A percentile compares a stretch with the other conserved stretches of the same genome.
These are phyloP conservation scores for Anaeromyces robustus DNA, from an alignment of 192 early-diverging fungal species.

Conservation along the genomic window DNA sequence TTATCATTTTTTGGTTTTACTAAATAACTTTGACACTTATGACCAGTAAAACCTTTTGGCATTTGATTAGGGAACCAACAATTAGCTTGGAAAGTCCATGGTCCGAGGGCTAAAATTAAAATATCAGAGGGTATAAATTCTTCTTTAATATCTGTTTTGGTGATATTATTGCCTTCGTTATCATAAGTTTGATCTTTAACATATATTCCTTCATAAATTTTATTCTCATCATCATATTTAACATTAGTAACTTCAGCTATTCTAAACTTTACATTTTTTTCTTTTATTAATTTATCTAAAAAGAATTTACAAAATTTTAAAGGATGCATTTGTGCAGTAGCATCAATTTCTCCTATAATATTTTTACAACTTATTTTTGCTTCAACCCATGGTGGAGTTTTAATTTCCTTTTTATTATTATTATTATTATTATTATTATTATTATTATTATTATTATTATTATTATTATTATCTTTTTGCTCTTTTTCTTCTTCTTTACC, in stretches of 20 bases:
- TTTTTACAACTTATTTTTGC: background rate
- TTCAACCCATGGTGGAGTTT: background rate
- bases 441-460: no score
- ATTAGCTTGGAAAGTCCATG: conserved; percentile 15
- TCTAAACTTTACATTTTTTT: background rate
- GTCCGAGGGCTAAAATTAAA: conserved; percentile 23
- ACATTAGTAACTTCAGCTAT: background rate
- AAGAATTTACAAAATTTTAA: background rate
- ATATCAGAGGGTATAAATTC: conserved; percentile 9
- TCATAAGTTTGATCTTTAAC: background rate
- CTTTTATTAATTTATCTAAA: background rate
- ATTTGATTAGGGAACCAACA: conserved; percentile 6
- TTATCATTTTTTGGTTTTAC: background rate
- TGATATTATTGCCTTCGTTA: background rate
- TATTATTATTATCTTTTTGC: no score
- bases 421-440: no score
- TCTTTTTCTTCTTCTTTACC: conserved; percentile 9
- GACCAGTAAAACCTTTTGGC: background rate
- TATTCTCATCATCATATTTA: background rate
- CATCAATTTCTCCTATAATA: background rate
- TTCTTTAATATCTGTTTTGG: background rate
- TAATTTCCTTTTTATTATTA: background rate
- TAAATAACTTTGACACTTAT: background rate
- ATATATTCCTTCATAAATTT: background rate
- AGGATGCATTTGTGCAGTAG: background rate